Evolutionary conservation across 345 rosid species (phyloP).

Genomic region (Tarenaya hassleriana): DNA sequence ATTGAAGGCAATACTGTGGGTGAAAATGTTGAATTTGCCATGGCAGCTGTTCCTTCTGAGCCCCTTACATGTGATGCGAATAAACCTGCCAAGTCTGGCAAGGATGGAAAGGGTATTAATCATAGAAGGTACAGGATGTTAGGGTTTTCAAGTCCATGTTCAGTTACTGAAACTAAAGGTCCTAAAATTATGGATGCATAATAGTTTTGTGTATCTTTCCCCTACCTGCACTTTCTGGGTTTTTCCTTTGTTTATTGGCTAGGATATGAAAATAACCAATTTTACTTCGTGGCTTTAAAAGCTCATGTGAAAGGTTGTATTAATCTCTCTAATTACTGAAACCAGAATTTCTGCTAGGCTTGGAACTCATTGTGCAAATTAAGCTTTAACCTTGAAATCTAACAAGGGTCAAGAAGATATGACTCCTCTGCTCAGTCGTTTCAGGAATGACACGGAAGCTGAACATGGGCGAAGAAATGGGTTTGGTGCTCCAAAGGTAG

Average conservation of each 20-base stretch:
- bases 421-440: slow-evolving; percentile 17
- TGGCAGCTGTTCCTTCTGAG: slow-evolving; percentile 26
- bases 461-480: slow-evolving; percentile 26
- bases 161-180: neutral
- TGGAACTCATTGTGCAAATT: slow-evolving; percentile 29
- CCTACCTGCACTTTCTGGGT: neutral
- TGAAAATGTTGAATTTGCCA: slow-evolving; percentile 40
- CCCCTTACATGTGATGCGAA: slow-evolving; percentile 19
- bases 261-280: neutral
- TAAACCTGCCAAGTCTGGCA: slow-evolving; percentile 16
- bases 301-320: neutral
- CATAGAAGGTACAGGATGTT: slow-evolving; percentile 39
- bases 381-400: slow-evolving; percentile 24
- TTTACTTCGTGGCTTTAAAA: neutral
- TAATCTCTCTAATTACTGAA: neutral
- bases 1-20: slow-evolving; percentile 32
- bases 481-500: slow-evolving; percentile 28
- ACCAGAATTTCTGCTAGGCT: slow-evolving; percentile 26
- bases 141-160: neutral
- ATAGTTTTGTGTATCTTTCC: neutral
- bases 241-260: too few relatives aligned
- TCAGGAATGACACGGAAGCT: slow-evolving; percentile 26
- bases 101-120: slow-evolving; percentile 30
- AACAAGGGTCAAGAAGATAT: slow-evolving; percentile 31
- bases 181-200: slow-evolving; percentile 3